These are phyloP conservation scores for Epichloe uncinata DNA, from an alignment of 2,329 filamentous ascomycete genomes.

Conservation along the genomic window DNA sequence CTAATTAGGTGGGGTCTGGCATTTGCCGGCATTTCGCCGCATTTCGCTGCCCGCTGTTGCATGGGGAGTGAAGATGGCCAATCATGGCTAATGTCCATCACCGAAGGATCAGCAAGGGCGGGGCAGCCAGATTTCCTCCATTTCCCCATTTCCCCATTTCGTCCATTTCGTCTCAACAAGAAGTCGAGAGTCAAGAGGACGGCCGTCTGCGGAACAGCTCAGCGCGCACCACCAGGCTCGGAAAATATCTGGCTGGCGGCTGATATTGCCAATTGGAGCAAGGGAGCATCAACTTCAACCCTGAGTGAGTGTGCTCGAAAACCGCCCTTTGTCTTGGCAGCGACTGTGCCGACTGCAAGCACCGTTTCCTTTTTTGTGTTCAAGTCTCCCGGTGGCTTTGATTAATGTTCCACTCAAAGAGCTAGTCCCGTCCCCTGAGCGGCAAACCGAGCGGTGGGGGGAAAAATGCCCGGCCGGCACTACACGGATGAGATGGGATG, in stretches of 20 bases:
- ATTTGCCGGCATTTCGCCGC: too few relatives aligned
- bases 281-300: background rate
- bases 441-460: background rate
- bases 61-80: too few relatives aligned
- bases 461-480: background rate
- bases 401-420: conserved; percentile 3
- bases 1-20: background rate
- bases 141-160: too few relatives aligned
- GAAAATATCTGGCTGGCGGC: background rate
- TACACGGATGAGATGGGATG: background rate
- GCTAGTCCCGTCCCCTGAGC: background rate
- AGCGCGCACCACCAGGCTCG: background rate
- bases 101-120: background rate
- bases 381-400: conserved; percentile 2
- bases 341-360: too few relatives aligned
- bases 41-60: too few relatives aligned
- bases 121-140: background rate
- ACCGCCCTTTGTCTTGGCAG: background rate
- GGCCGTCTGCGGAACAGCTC: background rate
- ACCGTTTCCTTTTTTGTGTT: background rate
- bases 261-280: background rate
- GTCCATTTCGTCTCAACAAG: too few relatives aligned
- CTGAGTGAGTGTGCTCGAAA: background rate
- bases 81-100: background rate
- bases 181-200: too few relatives aligned